phyloP scores from a whole-genome alignment of 805 yeast species.

The Hemisphaericaspora nanyangensis region DNA sequence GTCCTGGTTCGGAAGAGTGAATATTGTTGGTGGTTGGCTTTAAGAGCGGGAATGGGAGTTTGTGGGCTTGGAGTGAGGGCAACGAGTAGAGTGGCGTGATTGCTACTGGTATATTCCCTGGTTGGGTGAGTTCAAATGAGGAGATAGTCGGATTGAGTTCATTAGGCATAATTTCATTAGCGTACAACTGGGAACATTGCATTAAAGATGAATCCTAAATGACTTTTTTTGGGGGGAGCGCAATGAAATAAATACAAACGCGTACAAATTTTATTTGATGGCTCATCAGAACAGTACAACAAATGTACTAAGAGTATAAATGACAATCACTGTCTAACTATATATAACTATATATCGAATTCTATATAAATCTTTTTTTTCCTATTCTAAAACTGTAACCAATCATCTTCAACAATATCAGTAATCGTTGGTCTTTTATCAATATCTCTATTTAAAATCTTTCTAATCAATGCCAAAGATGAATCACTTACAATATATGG shows the following conservation, averaged over 20 bases:
- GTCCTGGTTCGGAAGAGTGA: not conserved
- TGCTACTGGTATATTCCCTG: not conserved
- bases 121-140: not conserved
- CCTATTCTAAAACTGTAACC: constrained; percentile 38
- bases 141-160: not conserved
- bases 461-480: constrained; percentile 57
- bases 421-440: constrained; percentile 68
- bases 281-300: too few relatives aligned
- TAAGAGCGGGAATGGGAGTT: not conserved
- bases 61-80: not conserved
- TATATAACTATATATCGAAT: too few relatives aligned
- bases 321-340: too few relatives aligned
- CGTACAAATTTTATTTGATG: too few relatives aligned
- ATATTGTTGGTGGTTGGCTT: not conserved
- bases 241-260: too few relatives aligned
- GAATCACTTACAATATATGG: constrained; percentile 63
- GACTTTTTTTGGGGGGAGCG: too few relatives aligned
- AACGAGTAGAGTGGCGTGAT: not conserved
- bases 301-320: too few relatives aligned
- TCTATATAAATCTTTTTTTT: not conserved
- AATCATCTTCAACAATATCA: constrained; percentile 64
- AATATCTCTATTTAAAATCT: constrained; percentile 66
- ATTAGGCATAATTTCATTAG: not conserved
- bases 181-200: too few relatives aligned
- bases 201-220: too few relatives aligned